phyloP scores from a whole-genome alignment of 371 early-diverging fungal species.

The Mucor sp. region DNA sequence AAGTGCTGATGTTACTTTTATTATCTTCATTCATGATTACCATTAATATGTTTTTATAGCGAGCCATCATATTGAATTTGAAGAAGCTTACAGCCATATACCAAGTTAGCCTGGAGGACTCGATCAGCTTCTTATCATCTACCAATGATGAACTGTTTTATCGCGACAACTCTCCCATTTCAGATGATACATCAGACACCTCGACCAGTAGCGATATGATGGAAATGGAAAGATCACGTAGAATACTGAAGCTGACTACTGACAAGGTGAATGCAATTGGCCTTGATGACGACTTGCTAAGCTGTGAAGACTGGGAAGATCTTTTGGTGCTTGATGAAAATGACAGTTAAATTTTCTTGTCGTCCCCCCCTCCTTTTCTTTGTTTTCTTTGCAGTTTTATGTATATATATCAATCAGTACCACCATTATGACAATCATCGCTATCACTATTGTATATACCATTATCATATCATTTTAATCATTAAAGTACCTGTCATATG shows the following conservation, averaged over 20 bases:
- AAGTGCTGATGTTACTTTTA: no score
- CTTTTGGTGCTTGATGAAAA: conserved; percentile 18
- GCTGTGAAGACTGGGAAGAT: conserved; percentile 24
- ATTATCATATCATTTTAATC: conserved; percentile 20
- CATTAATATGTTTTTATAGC: no score
- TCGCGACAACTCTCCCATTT: conserved; percentile 8
- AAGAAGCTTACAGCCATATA: background rate
- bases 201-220: conserved; percentile 10
- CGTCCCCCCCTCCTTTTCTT: conserved; percentile 14
- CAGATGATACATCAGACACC: conserved; percentile 13
- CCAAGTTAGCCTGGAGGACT: conserved; percentile 6
- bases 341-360: conserved; percentile 14
- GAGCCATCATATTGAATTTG: no score
- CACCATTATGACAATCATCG: conserved; percentile 9
- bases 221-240: conserved; percentile 11
- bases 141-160: conserved; percentile 4
- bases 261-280: conserved; percentile 14
- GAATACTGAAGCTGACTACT: conserved; percentile 12
- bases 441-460: conserved; percentile 10
- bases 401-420: conserved; percentile 6
- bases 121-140: conserved; percentile 7
- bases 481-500: conserved; percentile 18
- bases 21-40: no score
- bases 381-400: conserved; percentile 23
- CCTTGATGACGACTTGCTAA: conserved; percentile 12